phyloP scores from a whole-genome alignment of 2,329 filamentous ascomycete genomes.

The Sporothrix dimorphospora region DNA sequence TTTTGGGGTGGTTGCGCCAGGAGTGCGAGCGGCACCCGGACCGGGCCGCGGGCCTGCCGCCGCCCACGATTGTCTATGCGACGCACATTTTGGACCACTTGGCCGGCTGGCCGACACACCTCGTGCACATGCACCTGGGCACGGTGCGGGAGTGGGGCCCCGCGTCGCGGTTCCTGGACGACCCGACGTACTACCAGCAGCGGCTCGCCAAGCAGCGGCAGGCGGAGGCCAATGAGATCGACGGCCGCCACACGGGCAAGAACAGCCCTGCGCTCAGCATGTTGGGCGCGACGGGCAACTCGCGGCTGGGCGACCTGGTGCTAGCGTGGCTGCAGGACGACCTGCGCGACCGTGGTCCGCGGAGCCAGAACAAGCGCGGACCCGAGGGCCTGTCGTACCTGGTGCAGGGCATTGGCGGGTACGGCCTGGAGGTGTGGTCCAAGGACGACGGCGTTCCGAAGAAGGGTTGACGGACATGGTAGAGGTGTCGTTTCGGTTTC shows the following conservation, averaged over 20 bases:
- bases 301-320: constrained; percentile 82
- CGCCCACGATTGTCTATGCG: constrained; percentile 88
- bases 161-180: constrained; percentile 67
- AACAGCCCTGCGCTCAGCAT: constrained; percentile 22
- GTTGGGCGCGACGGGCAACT: constrained; percentile 65
- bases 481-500: no score
- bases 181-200: constrained; percentile 30
- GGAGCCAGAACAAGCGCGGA: constrained; percentile 59
- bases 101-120: constrained; percentile 89
- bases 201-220: background rate
- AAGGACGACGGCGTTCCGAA: constrained; percentile 26
- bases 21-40: constrained; percentile 80
- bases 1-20: constrained; percentile 79
- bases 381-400: constrained; percentile 68
- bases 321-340: constrained; percentile 85
- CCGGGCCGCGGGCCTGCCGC: constrained; percentile 21
- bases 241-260: constrained; percentile 34
- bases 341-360: constrained; percentile 74
- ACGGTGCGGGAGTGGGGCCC: constrained; percentile 83
- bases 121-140: constrained; percentile 94
- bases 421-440: constrained; percentile 53
- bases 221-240: background rate
- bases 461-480: background rate
- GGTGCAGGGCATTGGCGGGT: constrained; percentile 58
- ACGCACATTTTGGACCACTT: constrained; percentile 97